Evolutionary conservation across 106 monocot genomes (phyloP).

Genomic region (Gastrodia elata): DNA sequence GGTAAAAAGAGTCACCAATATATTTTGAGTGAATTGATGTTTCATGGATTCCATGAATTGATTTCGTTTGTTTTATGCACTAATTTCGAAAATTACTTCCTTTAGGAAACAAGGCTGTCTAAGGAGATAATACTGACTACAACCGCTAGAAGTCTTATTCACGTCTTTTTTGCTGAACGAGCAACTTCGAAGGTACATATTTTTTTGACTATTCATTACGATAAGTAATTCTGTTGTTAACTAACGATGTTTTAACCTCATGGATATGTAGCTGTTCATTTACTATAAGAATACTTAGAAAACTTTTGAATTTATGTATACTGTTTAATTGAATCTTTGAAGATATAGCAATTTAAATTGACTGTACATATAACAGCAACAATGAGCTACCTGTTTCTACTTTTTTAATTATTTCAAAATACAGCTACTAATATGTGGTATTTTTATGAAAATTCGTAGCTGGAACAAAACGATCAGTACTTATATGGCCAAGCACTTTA

Average conservation of each 20-base stretch:
- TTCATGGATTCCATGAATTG: not conserved
- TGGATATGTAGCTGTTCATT: not conserved
- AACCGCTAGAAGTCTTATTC: conserved; percentile 7
- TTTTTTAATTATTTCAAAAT: not conserved
- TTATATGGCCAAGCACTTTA: not conserved
- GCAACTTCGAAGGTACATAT: conserved; percentile 12
- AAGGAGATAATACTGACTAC: conserved; percentile 9
- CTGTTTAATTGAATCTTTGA: not conserved
- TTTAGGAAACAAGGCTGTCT: conserved; percentile 4
- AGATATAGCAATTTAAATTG: conserved; percentile 1
- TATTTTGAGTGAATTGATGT: not conserved
- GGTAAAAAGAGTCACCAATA: not conserved
- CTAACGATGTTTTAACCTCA: not conserved
- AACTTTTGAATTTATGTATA: not conserved
- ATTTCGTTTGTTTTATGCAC: not conserved
- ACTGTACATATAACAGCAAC: not conserved
- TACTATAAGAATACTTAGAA: not conserved
- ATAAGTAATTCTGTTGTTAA: not conserved
- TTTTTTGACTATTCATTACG: not conserved
- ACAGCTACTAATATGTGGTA: not conserved
- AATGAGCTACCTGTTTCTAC: not conserved
- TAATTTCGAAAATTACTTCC: not conserved
- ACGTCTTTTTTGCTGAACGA: conserved; percentile 11
- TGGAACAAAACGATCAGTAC: not conserved
- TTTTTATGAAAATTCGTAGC: not conserved